Conservation (phyloP, 805 yeast species). For the Kodamaea kaohsiungensis region DNA sequence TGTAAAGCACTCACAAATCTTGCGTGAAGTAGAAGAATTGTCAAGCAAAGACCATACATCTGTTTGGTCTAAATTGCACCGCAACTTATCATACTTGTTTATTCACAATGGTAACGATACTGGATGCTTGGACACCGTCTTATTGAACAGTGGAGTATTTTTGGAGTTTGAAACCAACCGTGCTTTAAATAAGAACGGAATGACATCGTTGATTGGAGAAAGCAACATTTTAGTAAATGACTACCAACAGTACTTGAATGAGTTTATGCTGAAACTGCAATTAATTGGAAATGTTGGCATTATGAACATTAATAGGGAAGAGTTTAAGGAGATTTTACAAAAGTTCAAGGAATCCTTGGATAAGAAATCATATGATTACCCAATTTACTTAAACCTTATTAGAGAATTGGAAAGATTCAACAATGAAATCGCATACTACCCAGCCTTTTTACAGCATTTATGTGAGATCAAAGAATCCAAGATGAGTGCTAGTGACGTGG, state of each 20-base stretch:
- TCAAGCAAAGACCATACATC: slow-evolving; percentile 18
- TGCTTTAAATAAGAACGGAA: slow-evolving; percentile 8
- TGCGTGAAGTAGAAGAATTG: slow-evolving; percentile 18
- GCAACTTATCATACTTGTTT: slow-evolving; percentile 34
- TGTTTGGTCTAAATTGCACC: slow-evolving; percentile 27
- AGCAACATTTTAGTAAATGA: slow-evolving; percentile 15
- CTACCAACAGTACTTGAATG: slow-evolving; percentile 8
- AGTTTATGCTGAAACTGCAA: slow-evolving; percentile 8
- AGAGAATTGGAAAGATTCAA: slow-evolving; percentile 18
- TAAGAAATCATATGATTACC: slow-evolving; percentile 12
- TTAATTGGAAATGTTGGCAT: slow-evolving; percentile 9
- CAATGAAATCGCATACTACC: slow-evolving; percentile 20
- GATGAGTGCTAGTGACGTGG: slow-evolving; percentile 14
- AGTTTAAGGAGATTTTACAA: slow-evolving; percentile 14
- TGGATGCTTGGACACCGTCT: slow-evolving; percentile 36
- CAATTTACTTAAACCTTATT: slow-evolving; percentile 13
- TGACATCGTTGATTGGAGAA: slow-evolving; percentile 13
- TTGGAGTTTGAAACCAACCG: slow-evolving; percentile 18
- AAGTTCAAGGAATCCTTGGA: slow-evolving; percentile 8
- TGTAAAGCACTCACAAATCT: slow-evolving; percentile 13
- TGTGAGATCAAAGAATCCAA: slow-evolving; percentile 13
- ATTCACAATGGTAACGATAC: slow-evolving; percentile 33
- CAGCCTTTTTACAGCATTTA: slow-evolving; percentile 20
- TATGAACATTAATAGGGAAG: slow-evolving; percentile 15
- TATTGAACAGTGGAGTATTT: slow-evolving; percentile 30